These are phyloP conservation scores for Saccharomyces kudriavzevii DNA, from an alignment of 805 yeast genomes.

Conservation along the genomic window DNA sequence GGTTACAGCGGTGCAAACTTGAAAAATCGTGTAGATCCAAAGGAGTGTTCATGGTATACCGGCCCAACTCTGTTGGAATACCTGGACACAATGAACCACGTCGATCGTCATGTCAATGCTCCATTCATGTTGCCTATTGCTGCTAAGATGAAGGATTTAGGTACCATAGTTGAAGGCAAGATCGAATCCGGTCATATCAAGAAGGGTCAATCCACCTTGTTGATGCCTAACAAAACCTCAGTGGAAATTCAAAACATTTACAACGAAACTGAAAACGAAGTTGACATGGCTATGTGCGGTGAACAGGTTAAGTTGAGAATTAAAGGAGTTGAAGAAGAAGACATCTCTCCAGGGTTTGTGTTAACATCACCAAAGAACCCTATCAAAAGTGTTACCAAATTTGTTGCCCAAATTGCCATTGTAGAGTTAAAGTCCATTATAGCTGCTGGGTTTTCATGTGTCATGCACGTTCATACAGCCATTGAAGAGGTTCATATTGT, in stretches of 20 bases:
- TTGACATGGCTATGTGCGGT: constrained; percentile 84
- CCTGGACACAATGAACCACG: constrained; percentile 72
- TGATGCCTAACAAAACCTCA: constrained; percentile 85
- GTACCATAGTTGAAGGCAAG: constrained; percentile 97
- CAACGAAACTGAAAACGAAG: constrained; percentile 94
- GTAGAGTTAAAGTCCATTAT: constrained; percentile 92
- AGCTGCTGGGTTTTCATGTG: constrained; percentile 94
- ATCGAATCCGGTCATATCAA: constrained; percentile 91
- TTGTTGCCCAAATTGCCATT: constrained; percentile 94
- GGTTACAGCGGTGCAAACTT: constrained; percentile 97
- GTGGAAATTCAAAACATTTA: constrained; percentile 83
- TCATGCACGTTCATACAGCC: constrained; percentile 97
- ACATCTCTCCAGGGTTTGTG: constrained; percentile 84
- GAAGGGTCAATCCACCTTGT: constrained; percentile 62
- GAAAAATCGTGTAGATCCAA: constrained; percentile 69
- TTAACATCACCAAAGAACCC: constrained; percentile 81
- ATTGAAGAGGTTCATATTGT: constrained; percentile 87
- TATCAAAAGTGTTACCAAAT: constrained; percentile 79
- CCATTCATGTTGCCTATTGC: constrained; percentile 97
- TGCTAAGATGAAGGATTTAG: constrained; percentile 92
- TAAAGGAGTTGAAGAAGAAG: constrained; percentile 97
- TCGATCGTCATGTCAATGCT: constrained; percentile 80
- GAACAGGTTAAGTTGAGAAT: constrained; percentile 92
- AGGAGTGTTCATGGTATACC: constrained; percentile 82
- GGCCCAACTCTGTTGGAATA: constrained; percentile 91